phyloP scores from a whole-genome alignment of 1,284 basidiomycete genomes.

The Psilocybe mexicana region DNA sequence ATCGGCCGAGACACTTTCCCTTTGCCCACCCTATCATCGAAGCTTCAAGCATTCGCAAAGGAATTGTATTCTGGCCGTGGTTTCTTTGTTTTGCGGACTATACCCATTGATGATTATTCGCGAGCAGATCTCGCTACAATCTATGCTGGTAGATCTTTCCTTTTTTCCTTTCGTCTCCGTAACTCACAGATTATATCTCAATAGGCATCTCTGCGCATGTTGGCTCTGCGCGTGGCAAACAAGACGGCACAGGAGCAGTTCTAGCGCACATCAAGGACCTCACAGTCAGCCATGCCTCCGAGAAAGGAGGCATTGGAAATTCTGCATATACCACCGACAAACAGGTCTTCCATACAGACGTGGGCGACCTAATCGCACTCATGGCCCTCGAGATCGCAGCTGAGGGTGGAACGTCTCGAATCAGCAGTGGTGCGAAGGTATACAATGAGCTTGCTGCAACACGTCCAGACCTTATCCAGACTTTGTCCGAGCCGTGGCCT shows the following conservation, averaged over 20 bases:
- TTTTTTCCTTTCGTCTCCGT: constrained; percentile 9
- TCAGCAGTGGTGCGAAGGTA: constrained; percentile 42
- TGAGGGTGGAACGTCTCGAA: constrained; percentile 44
- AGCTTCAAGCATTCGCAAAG: constrained; percentile 28
- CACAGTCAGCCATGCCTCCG: constrained; percentile 39
- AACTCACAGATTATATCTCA: neutral
- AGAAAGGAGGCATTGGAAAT: constrained; percentile 40
- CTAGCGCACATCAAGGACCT: constrained; percentile 50
- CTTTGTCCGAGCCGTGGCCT: constrained; percentile 42
- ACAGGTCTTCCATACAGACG: constrained; percentile 50
- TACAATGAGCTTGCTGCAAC: constrained; percentile 40
- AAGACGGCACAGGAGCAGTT: constrained; percentile 42
- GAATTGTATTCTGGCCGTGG: constrained; percentile 41
- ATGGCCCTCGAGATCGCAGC: constrained; percentile 41
- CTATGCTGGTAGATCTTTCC: constrained; percentile 36
- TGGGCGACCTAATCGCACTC: constrained; percentile 41
- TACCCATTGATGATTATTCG: constrained; percentile 38
- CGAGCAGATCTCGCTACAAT: constrained; percentile 36
- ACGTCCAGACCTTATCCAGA: constrained; percentile 43
- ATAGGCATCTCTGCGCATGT: constrained; percentile 43
- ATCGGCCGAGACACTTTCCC: constrained; percentile 35
- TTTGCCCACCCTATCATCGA: constrained; percentile 32
- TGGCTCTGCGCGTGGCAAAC: constrained; percentile 40
- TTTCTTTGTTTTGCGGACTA: constrained; percentile 41
- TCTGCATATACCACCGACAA: constrained; percentile 49